Evolutionary conservation across 2,329 filamentous ascomycete species (phyloP), one percentile per base, ranked within the genome.

Genomic region (Claviceps spartinae): DNA sequence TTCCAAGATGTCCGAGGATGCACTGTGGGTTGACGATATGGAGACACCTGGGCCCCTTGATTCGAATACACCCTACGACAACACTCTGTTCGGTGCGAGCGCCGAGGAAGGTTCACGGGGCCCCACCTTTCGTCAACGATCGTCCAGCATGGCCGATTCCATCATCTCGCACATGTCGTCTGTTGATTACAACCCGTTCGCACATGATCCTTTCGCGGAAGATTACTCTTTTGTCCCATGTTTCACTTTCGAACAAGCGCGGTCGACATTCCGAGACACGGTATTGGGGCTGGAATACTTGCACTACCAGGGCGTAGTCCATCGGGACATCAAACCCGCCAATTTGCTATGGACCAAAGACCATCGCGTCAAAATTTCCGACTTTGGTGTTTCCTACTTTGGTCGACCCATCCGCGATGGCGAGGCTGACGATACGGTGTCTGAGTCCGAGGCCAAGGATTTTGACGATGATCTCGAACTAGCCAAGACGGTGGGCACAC

Each of bases 351-450:
- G 91, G 73, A 94, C 88, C 49, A 82, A 74, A 60, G 85, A 89
- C 57, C 83, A 90, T 59, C 82, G 85, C 14, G 88, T 96, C 62
- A 98, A 98, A 73, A 98, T 98, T 55, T 97, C 93, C 5, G 93
- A 98, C 63, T 98, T 98, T 71, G 93, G 93, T 36, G 93, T 98
- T 1, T 98, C 93, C 1, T 98, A 97, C 67, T 88, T 98, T 56
- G 93, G 93, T 30, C 82, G 88, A 49, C 88, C 88, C 1, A 86
- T 90, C 53, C 79, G 87, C 41, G 88, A 95, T 47, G 86, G 86
- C 50, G 88, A 94, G 60, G 78, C 82, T 40, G 84, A 88, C 54
- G 85, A 89, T 53, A 83, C 71, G 54, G 82, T 73, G 18, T 85
- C 85, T 4, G 87, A 94, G 63, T 87, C 84, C 0, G 90, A 96